Base-by-base conservation (phyloP, 257 asterid genomes). In the Solanum rostratum region DNA sequence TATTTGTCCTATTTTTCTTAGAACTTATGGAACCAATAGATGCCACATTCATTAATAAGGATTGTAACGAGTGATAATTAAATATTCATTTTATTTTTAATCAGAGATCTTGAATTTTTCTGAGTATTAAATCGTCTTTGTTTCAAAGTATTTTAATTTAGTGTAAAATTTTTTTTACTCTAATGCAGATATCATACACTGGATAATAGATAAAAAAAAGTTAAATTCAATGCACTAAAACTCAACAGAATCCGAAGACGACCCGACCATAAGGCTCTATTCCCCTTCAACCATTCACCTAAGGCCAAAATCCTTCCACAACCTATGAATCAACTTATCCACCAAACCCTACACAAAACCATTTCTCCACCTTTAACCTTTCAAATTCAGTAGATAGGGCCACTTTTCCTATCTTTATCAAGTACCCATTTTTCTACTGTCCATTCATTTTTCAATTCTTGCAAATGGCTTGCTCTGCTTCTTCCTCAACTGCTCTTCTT, bases 401-500 rank as follows among this genome's bases (percentile, higher is more conserved):
- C 15, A 65, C n/a, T 30, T 52, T 15, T 45, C 78, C 27, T 16
- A 68, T 68, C 76, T 68, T 68, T 68, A 68, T 69, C 78, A 37
- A 43, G 37, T 30, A 66, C 45, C 46, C 45, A 37, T 66, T 37
- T 37, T 18, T 69, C 16, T 37, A 18, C 78, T 33, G 50, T 68
- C 78, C 78, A 68, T 68, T 68, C 78, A 68, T 10, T 15, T 14
- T 43, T 65, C 73, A 63, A 2, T 39, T 10, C 52, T 69, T 10
- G 39, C 43, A 82, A 86, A 93, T 93, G 95, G 97, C 97, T 69
- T 69, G 52, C 50, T 37, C 52, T 69, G 50, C 78, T 55, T 91
- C 95, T 78, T 65, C 97, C 81, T 87, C 98, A 30, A 83, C 93
- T 27, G 89, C 92, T 39, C 90, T 94, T 73, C 89, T 94, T 71